These are phyloP conservation scores for Pseudoperonospora humuli DNA, from an alignment of 352 stramenopile genomes.

Conservation along the genomic window DNA sequence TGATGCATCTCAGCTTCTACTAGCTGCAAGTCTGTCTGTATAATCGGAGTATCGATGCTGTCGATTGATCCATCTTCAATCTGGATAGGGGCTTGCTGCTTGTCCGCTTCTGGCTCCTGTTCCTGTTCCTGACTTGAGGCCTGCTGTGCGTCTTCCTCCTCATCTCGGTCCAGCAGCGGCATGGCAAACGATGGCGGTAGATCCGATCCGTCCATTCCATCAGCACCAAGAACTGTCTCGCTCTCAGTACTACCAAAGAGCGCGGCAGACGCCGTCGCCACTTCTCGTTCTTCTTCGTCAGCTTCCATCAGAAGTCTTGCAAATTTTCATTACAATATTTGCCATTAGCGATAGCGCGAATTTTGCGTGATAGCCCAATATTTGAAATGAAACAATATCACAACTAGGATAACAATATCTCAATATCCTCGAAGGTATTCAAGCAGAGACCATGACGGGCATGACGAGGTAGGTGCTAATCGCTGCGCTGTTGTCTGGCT, in stretches of 20 bases:
- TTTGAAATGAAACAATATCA: not conserved
- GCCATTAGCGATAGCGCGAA: not conserved
- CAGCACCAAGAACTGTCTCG: slow-evolving; percentile 46
- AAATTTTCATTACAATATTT: slow-evolving; percentile 1
- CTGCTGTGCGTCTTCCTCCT: slow-evolving; percentile 14
- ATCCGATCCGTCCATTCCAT: slow-evolving; percentile 36
- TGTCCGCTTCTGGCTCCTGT: not conserved
- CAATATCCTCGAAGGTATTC: no score
- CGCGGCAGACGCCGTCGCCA: slow-evolving; percentile 37
- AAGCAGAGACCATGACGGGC: slow-evolving; percentile 42
- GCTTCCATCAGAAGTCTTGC: slow-evolving; percentile 19
- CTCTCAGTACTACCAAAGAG: slow-evolving; percentile 37
- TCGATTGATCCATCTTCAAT: not conserved
- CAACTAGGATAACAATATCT: not conserved
- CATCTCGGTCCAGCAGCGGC: slow-evolving; percentile 21
- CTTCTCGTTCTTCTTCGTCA: slow-evolving; percentile 40
- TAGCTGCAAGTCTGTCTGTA: not conserved
- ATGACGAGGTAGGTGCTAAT: slow-evolving; percentile 51
- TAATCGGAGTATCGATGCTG: not conserved
- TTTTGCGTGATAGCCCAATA: no score
- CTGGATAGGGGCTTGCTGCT: not conserved
- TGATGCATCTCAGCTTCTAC: not conserved
- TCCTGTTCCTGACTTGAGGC: not conserved
- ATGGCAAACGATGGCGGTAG: slow-evolving; percentile 43
- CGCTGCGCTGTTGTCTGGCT: not conserved